Conservation (phyloP, 768 basidiomycete species). For the Coprinopsis cinerea region DNA sequence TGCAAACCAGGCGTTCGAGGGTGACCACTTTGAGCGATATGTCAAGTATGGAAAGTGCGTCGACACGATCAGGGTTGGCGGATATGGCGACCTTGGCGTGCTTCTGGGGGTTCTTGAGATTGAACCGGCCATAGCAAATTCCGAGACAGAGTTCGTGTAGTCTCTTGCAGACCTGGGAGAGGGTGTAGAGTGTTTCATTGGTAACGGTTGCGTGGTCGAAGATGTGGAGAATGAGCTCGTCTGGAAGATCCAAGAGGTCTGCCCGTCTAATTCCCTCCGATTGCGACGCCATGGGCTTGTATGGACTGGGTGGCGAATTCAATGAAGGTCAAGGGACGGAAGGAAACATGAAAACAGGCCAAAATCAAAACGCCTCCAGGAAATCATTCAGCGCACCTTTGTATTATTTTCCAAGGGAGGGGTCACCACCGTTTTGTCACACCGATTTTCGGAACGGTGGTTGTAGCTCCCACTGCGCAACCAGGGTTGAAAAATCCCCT, state of each 20-base stretch:
- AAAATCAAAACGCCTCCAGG: too few species aligned
- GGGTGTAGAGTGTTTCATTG: constrained; percentile 12
- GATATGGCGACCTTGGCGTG: constrained; percentile 11
- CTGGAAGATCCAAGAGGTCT: constrained; percentile 16
- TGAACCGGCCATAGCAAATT: constrained; percentile 14
- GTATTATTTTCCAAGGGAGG: too few species aligned
- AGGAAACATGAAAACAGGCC: too few species aligned
- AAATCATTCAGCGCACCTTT: too few species aligned
- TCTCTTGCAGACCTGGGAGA: constrained; percentile 14
- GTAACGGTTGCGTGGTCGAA: constrained; percentile 15
- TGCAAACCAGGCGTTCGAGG: constrained; percentile 14
- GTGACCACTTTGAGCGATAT: constrained; percentile 14
- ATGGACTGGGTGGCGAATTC: too few species aligned
- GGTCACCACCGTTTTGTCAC: too few species aligned
- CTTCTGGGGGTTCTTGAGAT: constrained; percentile 13
- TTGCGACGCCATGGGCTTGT: too few species aligned
- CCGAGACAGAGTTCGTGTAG: constrained; percentile 16
- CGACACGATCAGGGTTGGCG: constrained; percentile 8
- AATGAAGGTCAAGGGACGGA: background rate
- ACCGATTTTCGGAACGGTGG: too few species aligned
- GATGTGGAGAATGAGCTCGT: constrained; percentile 18
- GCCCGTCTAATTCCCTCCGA: background rate
- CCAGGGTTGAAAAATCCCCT: too few species aligned
- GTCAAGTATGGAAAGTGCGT: constrained; percentile 15
- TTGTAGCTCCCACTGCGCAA: too few species aligned